Base-by-base conservation (phyloP, 441 rosid genomes). In the Adansonia gregorii region DNA sequence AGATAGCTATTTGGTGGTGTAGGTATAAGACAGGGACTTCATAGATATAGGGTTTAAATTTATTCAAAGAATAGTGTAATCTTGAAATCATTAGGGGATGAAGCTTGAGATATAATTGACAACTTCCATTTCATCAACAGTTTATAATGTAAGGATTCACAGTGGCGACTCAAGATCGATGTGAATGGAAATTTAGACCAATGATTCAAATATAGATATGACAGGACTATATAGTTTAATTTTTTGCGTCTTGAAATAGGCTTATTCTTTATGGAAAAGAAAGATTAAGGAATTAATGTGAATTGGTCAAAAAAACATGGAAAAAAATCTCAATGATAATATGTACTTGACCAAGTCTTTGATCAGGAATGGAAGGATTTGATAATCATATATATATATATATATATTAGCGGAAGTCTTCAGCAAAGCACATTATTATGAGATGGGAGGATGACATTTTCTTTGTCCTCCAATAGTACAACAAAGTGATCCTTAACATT, bases 401-500 rank as follows among this genome's bases (percentile, higher is more conserved):
- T 19, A 51, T 2, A 7, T 48, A 12, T 59, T 27, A 52, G 48
- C 31, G 74, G 46, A 52, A 71, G 74, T 31, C 61, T 71, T 52
- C 52, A 52, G 48, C 74, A 71, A 71, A 71, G 63, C 24, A n/a
- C 45, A 31, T 4, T 12, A 5, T 24, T 7, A 69, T 49, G 59
- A 24, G 22, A 14, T 69, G 39, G 67, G 67, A 63, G 9, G 45
- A 63, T 63, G 8, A 14, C 43, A 27, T 24, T 27, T 24, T 59
- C 63, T 24, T n/a, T 72, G 83, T 80, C 83, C 65, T 58, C 71
- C 75, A 81, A 56, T 51, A 59, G n/a, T 61, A 64, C 12, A 45
- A 22, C 71, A 31, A 35, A 6, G 79, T 48, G 77, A 27, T 66
- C 73, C 74, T 73, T 43, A 39, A 75, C 65, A 64, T 35, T 48